Percentiles rank a stretch among this genome's conserved stretches.
Conservation (phyloP, 495 filamentous ascomycete genomes). For the Lentithecium fluviatile region DNA sequence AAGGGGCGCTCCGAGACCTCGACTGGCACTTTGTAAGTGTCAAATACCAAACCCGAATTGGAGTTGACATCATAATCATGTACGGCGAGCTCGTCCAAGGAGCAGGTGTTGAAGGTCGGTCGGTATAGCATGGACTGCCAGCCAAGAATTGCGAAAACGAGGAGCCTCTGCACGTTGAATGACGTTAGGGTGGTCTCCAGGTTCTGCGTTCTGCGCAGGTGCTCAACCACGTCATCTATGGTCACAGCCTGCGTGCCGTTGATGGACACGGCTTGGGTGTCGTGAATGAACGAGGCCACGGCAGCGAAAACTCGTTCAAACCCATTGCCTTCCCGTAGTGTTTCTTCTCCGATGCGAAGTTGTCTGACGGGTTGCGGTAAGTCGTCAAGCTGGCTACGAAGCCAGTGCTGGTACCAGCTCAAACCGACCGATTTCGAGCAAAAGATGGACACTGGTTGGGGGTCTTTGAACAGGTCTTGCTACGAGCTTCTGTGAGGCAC, state of each 20-base stretch:
- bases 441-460: slow-evolving; percentile 1
- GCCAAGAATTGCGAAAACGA: slow-evolving; percentile 3
- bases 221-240: slow-evolving; percentile 2
- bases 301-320: slow-evolving; percentile 6
- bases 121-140: slow-evolving; percentile 4
- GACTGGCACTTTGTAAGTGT: slow-evolving; percentile 2
- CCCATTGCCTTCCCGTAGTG: slow-evolving; percentile 6
- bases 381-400: slow-evolving; percentile 3
- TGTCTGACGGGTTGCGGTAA: background rate
- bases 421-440: background rate
- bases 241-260: background rate
- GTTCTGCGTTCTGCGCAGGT: slow-evolving; percentile 10
- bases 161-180: slow-evolving; percentile 3
- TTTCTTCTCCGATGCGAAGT: slow-evolving; percentile 7
- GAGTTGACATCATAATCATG: background rate
- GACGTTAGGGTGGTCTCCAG: background rate
- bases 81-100: background rate
- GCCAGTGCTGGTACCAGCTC: slow-evolving; percentile 1
- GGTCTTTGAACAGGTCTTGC: background rate
- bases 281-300: background rate
- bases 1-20: slow-evolving; percentile 1
- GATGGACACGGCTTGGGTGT: background rate
- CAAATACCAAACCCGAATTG: slow-evolving; percentile 2
- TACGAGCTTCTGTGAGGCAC: background rate
- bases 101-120: slow-evolving; percentile 8